Percentiles rank a stretch among this genome's conserved stretches.
Evolutionary conservation across 306 rosid species (phyloP).

Genomic region (Abrus precatorius): DNA sequence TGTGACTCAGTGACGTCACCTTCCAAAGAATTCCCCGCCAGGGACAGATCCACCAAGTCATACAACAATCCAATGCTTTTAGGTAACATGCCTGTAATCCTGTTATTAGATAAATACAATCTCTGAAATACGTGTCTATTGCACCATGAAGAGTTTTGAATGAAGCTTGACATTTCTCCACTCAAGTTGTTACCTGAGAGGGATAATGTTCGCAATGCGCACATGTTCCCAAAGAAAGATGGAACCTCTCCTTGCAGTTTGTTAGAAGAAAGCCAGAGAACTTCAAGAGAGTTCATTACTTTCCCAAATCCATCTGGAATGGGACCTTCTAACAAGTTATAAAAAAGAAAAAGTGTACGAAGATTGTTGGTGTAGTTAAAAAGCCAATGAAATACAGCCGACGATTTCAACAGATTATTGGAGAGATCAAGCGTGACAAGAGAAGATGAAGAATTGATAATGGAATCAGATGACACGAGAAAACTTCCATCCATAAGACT

Average conservation of each 20-base stretch:
- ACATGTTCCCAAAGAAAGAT: neutral
- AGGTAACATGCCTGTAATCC: neutral
- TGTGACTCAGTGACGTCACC: constrained; percentile 29
- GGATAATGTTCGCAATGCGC: neutral
- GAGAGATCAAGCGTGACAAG: neutral
- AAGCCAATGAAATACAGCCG: neutral
- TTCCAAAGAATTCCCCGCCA: neutral
- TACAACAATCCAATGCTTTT: neutral
- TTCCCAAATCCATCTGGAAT: neutral
- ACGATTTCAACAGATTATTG: neutral
- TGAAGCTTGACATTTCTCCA: constrained; percentile 11
- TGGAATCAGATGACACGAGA: neutral
- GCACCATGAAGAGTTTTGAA: constrained; percentile 11
- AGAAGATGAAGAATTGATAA: neutral
- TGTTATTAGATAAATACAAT: neutral
- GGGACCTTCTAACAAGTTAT: neutral
- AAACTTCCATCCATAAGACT: neutral
- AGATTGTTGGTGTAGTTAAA: constrained; percentile 13
- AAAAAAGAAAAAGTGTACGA: accelerated
- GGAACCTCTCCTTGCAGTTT: constrained; percentile 23
- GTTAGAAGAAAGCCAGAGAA: neutral
- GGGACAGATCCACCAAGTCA: neutral
- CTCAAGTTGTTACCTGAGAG: neutral
- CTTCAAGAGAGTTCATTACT: neutral
- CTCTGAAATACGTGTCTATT: neutral